Conservation (phyloP, 2,329 filamentous ascomycete genomes). For the Fusarium sp. region DNA sequence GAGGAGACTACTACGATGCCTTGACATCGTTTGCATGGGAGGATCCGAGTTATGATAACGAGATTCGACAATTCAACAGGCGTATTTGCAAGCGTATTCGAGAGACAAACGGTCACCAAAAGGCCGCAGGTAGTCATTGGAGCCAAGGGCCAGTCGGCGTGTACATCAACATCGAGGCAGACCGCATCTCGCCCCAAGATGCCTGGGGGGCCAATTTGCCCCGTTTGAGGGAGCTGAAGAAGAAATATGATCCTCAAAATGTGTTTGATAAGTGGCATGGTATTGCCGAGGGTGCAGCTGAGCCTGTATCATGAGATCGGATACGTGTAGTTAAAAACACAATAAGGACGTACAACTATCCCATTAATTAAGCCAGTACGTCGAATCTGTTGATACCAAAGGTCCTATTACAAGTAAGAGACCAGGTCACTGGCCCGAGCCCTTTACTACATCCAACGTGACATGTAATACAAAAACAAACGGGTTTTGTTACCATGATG, state of each 20-base stretch:
- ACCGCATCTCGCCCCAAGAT: conserved; percentile 43
- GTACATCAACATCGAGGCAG: conserved; percentile 51
- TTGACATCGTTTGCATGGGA: conserved; percentile 58
- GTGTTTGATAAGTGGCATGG: conserved; percentile 53
- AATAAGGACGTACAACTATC: neutral
- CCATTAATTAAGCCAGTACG: no score
- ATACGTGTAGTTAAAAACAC: neutral
- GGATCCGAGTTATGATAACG: conserved; percentile 53
- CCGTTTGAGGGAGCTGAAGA: conserved; percentile 52
- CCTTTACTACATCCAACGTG: no score
- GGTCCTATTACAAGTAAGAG: no score
- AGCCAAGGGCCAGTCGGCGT: conserved; percentile 45
- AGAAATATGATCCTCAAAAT: conserved; percentile 52
- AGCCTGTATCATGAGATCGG: neutral
- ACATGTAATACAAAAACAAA: no score
- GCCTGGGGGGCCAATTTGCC: conserved; percentile 52
- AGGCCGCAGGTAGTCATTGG: conserved; percentile 24
- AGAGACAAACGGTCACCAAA: conserved; percentile 44
- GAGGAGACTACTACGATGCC: conserved; percentile 60
- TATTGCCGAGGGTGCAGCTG: conserved; percentile 17
- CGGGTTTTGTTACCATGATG: no score
- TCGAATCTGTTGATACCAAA: no score
- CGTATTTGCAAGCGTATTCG: conserved; percentile 48
- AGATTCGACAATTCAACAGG: conserved; percentile 56
- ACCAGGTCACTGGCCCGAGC: no score